Evolutionary conservation across 176 grass and related monocot species (phyloP), one percentile per base, ranked within the genome.

Genomic region (Aegilops tauschii): DNA sequence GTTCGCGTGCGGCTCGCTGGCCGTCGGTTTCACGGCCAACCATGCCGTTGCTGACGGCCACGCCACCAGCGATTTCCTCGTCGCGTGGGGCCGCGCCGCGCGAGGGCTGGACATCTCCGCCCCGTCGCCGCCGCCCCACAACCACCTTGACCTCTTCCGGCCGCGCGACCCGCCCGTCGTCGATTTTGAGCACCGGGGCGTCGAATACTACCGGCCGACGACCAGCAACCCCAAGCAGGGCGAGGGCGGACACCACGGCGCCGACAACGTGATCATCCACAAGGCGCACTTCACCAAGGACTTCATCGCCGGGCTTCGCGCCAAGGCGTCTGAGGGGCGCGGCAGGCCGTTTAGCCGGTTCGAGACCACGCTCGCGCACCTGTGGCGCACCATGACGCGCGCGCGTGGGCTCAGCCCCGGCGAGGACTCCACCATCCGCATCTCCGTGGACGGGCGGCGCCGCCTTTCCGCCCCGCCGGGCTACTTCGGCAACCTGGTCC

Each of bases 281-380:
- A 93, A 91, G 76, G 76, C 77, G 30, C 93, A 93, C 67, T 97
- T 97, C 90, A 90, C 86, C 29, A 88, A 87, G 49, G 90, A 97
- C 18, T 97, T 97, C 79, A 52, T 94, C 25, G 80, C 83, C 1
- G 82, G 87, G 32, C 86, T 95, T 9, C 86, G 87, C 5, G 71
- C 86, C 21, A 37, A 39, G 50, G 90, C 88, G 6, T 90, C 87
- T 9, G 61, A 75, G 3, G 86, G 85, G 4, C 66, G 85, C 1
- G 65, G 28, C 78, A 69, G 78, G 7, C 82, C 80, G 69, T 91
- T 89, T 81, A 96, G 91, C 87, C 88, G 86, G 56, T 96, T 96
- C 67, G 89, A 89, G 84, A 80, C 76, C 14, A 69, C 89, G 47
- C 69, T 96, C 20, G 94, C 94, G 3, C 94, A 96, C 80, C 30